phyloP scores from a whole-genome alignment of 257 asterid genomes.

The Eustoma russellianum region DNA sequence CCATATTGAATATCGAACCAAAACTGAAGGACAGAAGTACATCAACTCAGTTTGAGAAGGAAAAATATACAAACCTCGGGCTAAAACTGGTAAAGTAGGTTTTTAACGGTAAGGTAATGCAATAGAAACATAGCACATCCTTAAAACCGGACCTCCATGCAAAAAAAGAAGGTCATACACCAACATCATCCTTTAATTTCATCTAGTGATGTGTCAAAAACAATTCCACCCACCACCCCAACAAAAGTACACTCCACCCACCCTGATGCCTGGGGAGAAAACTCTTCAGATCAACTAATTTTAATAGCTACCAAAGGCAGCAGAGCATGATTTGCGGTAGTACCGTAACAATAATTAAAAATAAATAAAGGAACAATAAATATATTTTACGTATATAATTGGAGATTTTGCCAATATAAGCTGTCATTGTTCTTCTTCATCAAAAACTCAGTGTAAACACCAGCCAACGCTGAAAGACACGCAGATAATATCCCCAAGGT shows the following conservation, averaged over 20 bases:
- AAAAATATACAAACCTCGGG: too few relatives aligned
- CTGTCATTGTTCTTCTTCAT: slow-evolving; percentile 98
- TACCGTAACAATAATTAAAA: neutral
- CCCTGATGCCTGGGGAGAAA: too few relatives aligned
- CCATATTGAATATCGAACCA: slow-evolving; percentile 91
- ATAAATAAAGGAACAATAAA: neutral
- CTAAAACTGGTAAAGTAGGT: too few relatives aligned
- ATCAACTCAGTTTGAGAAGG: too few relatives aligned
- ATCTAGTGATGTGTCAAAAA: too few relatives aligned
- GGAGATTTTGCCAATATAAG: slow-evolving; percentile 94
- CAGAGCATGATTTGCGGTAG: too few relatives aligned
- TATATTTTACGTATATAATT: slow-evolving; percentile 61
- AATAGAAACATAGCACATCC: too few relatives aligned
- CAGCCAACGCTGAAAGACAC: slow-evolving; percentile 92
- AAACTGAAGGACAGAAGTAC: slow-evolving; percentile 38
- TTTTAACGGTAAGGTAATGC: too few relatives aligned
- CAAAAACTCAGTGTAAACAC: slow-evolving; percentile 96
- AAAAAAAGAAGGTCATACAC: neutral
- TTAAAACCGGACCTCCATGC: neutral
- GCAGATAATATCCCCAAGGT: slow-evolving; percentile 82
- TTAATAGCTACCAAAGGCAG: too few relatives aligned
- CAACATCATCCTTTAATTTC: too few relatives aligned
- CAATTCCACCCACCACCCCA: too few relatives aligned
- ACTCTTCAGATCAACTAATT: too few relatives aligned
- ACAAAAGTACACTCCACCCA: neutral